phyloP scores from a whole-genome alignment of 2,329 filamentous ascomycete species.

The Nemania bipapillata region DNA sequence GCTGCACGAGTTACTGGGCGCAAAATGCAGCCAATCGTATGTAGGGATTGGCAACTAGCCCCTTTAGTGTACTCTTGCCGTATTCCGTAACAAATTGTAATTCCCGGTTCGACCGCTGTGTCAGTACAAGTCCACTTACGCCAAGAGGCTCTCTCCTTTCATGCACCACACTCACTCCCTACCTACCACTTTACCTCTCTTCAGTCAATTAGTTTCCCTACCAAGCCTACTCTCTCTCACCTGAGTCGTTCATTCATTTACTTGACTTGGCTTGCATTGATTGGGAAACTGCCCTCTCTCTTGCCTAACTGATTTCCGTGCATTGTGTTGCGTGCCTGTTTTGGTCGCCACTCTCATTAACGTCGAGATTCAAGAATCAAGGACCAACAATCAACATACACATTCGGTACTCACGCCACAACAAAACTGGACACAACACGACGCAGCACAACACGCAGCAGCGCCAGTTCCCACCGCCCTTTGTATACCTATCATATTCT shows the following conservation, averaged over 20 bases:
- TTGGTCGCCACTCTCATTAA: constrained; percentile 11
- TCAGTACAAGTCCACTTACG: not conserved
- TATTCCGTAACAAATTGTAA: constrained; percentile 21
- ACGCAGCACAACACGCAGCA: not conserved
- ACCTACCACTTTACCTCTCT: constrained; percentile 3
- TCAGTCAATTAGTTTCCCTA: constrained; percentile 2
- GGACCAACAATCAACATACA: not conserved
- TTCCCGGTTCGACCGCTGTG: constrained; percentile 7
- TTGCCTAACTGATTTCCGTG: not conserved
- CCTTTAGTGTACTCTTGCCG: constrained; percentile 25
- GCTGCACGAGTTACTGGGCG: constrained; percentile 1
- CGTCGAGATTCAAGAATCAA: constrained; percentile 1
- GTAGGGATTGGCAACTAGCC: not conserved
- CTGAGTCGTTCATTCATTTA: constrained; percentile 36
- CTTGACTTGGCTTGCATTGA: constrained; percentile 18
- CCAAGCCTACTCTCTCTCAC: constrained; percentile 28
- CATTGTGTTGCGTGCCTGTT: not conserved
- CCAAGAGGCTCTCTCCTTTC: constrained; percentile 13
- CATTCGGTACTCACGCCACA: not conserved
- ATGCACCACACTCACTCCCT: not conserved
- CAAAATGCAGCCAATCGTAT: constrained; percentile 24
- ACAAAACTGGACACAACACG: not conserved
- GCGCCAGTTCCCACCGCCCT: not conserved
- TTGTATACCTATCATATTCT: not conserved
- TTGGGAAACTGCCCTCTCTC: constrained; percentile 9